phyloP scores from a whole-genome alignment of 768 basidiomycete species.

The Sporobolomyces pararoseus region DNA sequence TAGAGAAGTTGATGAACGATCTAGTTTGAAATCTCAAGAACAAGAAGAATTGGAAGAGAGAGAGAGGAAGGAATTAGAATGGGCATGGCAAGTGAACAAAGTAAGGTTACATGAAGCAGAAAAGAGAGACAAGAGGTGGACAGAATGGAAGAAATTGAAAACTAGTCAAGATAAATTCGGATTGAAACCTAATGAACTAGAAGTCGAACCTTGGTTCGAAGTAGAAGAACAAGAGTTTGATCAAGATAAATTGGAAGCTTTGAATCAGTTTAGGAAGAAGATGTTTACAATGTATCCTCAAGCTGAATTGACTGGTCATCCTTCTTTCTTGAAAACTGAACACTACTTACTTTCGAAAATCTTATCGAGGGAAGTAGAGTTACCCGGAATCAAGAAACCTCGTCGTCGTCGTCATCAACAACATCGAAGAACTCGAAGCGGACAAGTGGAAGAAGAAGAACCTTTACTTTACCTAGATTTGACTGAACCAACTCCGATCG shows the following conservation, averaged over 20 bases:
- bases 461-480: slow-evolving; percentile 57
- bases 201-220: slow-evolving; percentile 31
- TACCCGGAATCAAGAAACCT: slow-evolving; percentile 22
- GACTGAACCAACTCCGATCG: slow-evolving; percentile 21
- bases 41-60: slow-evolving; percentile 60
- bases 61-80: slow-evolving; percentile 36
- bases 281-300: slow-evolving; percentile 41
- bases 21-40: slow-evolving; percentile 60
- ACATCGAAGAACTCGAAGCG: slow-evolving; percentile 12
- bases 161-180: slow-evolving; percentile 22
- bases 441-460: slow-evolving; percentile 3
- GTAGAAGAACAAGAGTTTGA: slow-evolving; percentile 23
- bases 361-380: slow-evolving; percentile 28
- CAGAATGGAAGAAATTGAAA: slow-evolving; percentile 47
- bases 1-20: slow-evolving; percentile 61
- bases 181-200: not conserved
- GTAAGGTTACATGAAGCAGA: slow-evolving; percentile 56
- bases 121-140: slow-evolving; percentile 61
- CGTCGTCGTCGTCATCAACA: too few species aligned
- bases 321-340: slow-evolving; percentile 37
- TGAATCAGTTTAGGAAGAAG: slow-evolving; percentile 19
- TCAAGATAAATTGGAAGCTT: slow-evolving; percentile 22
- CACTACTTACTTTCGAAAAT: slow-evolving; percentile 33
- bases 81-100: slow-evolving; percentile 53
- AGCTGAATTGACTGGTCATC: slow-evolving; percentile 34